Evolutionary conservation across 2,329 filamentous ascomycete genomes (phyloP).

Genomic region (Hansfordia pulvinata): DNA sequence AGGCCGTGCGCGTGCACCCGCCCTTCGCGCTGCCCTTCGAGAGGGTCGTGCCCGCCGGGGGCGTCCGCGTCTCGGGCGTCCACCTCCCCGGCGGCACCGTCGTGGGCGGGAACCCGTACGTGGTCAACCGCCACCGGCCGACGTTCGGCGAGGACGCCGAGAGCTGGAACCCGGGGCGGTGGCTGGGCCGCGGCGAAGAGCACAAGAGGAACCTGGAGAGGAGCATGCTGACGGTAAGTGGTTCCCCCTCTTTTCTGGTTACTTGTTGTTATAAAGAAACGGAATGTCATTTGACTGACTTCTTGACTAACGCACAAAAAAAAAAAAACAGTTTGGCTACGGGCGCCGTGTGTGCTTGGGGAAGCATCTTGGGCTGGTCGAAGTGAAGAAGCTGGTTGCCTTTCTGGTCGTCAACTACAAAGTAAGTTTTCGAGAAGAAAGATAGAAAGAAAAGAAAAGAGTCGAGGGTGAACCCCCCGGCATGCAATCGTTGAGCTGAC

Average conservation of each 20-base stretch:
- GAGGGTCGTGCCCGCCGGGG: conserved; percentile 12
- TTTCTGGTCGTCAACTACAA: conserved; percentile 13
- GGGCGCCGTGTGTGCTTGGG: conserved; percentile 13
- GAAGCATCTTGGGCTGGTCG: conserved; percentile 12
- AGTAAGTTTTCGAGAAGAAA: no score
- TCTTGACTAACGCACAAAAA: no score
- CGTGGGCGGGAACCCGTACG: conserved; percentile 12
- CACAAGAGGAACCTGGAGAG: conserved; percentile 7
- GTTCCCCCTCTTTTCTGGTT: neutral
- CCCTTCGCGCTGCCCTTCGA: conserved; percentile 13
- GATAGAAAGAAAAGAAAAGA: no score
- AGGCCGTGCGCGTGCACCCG: conserved; percentile 14
- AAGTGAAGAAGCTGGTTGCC: conserved; percentile 15
- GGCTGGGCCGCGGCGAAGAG: conserved; percentile 6
- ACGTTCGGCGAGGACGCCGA: conserved; percentile 11
- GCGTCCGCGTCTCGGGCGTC: conserved; percentile 7
- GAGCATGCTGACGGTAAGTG: conserved; percentile 8
- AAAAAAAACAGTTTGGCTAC: conserved; percentile 12
- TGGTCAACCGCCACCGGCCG: conserved; percentile 9
- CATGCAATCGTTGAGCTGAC: no score
- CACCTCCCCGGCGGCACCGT: conserved; percentile 11
- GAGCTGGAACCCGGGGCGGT: conserved; percentile 11
- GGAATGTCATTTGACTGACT: no score
- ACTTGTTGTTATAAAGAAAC: no score
- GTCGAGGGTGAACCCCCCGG: no score